Evolutionary conservation across 768 basidiomycete genomes (phyloP).

Genomic region (Arthromyces matolae): DNA sequence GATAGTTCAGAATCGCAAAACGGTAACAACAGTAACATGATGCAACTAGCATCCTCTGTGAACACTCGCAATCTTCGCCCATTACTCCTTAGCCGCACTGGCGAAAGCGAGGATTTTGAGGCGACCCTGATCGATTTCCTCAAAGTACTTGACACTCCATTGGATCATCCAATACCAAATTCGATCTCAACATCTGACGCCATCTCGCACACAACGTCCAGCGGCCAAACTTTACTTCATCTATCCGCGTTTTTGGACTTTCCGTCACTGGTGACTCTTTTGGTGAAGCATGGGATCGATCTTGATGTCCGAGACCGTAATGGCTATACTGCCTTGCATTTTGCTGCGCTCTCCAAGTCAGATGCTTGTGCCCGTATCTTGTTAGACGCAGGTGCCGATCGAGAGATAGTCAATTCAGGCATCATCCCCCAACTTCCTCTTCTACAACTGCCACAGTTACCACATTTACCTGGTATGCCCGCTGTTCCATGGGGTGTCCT

Average conservation of each 20-base stretch:
- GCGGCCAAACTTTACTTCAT: conserved; percentile 87
- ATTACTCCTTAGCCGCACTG: conserved; percentile 50
- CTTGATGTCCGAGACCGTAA: conserved; percentile 84
- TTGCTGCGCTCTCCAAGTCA: conserved; percentile 69
- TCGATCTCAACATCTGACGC: conserved; percentile 46
- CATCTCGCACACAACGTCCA: conserved; percentile 66
- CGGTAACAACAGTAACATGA: conserved; percentile 37
- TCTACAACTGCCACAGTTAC: conserved; percentile 58
- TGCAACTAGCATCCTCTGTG: conserved; percentile 49
- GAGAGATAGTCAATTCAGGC: conserved; percentile 66
- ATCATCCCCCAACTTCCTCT: conserved; percentile 46
- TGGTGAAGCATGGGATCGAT: conserved; percentile 71
- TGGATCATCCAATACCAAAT: conserved; percentile 41
- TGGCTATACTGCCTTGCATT: conserved; percentile 87
- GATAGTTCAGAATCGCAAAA: conserved; percentile 42
- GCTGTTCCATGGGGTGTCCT: conserved; percentile 58
- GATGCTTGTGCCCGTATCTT: conserved; percentile 62
- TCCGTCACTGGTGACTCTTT: conserved; percentile 61
- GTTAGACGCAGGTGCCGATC: conserved; percentile 76
- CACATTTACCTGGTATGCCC: conserved; percentile 67
- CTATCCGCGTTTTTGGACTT: conserved; percentile 80
- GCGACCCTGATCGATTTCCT: conserved; percentile 77
- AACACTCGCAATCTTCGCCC: conserved; percentile 51
- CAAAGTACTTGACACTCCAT: conserved; percentile 64
- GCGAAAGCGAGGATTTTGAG: conserved; percentile 66